Conservation (phyloP, 495 filamentous ascomycete species). For the Daldinia grandis region DNA sequence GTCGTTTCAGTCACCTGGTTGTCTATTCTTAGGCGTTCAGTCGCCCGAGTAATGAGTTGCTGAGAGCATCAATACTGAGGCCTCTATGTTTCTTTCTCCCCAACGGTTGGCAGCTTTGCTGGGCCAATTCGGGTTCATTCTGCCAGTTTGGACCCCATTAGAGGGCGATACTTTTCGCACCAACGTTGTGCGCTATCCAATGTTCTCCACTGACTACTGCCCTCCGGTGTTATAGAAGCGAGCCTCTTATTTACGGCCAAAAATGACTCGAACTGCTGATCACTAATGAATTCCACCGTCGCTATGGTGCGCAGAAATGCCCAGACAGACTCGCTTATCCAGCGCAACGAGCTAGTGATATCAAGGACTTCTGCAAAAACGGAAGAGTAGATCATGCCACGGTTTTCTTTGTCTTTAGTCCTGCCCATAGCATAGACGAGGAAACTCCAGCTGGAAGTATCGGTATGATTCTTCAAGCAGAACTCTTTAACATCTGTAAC, state of each 20-base stretch:
- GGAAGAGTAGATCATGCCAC: slow-evolving; percentile 26
- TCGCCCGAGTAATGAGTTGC: background rate
- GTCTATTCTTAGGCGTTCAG: slow-evolving; percentile 29
- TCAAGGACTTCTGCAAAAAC: slow-evolving; percentile 52
- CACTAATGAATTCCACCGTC: slow-evolving; percentile 45
- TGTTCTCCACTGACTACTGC: slow-evolving; percentile 25
- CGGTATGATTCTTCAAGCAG: slow-evolving; percentile 72
- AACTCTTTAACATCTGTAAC: slow-evolving; percentile 55
- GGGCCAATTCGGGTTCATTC: slow-evolving; percentile 2
- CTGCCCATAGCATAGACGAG: slow-evolving; percentile 50
- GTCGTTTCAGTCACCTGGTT: slow-evolving; percentile 30
- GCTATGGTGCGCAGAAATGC: slow-evolving; percentile 60
- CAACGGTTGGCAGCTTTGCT: slow-evolving; percentile 9
- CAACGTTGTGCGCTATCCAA: slow-evolving; percentile 43
- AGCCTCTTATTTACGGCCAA: slow-evolving; percentile 38
- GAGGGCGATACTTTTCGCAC: slow-evolving; percentile 36
- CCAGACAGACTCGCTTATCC: slow-evolving; percentile 65
- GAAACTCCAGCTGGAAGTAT: slow-evolving; percentile 81
- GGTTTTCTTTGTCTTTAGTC: slow-evolving; percentile 26
- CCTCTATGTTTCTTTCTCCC: background rate
- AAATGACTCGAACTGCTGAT: slow-evolving; percentile 45
- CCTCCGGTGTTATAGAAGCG: slow-evolving; percentile 26
- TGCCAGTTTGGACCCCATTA: slow-evolving; percentile 9
- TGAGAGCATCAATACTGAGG: slow-evolving; percentile 15
- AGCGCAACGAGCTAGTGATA: slow-evolving; percentile 55